Percentiles rank a stretch among this genome's conserved stretches.
phyloP scores from a whole-genome alignment of 176 grass and related monocot species.

The Triticum turgidum region DNA sequence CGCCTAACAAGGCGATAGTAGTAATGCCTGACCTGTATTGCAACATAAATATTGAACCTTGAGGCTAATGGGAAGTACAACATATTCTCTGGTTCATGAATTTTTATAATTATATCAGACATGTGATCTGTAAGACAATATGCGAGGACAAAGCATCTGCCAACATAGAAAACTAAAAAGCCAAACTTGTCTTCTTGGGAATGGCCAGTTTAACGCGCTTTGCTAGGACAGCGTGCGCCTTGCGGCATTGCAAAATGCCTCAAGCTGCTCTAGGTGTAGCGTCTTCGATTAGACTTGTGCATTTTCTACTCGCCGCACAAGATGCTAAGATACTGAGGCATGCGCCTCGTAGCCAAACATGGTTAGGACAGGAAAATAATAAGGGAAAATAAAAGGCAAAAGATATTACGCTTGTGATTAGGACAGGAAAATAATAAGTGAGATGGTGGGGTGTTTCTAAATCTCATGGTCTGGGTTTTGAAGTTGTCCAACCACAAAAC shows the following conservation, averaged over 20 bases:
- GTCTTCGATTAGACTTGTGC: background rate
- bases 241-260: background rate
- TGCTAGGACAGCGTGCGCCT: background rate
- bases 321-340: background rate
- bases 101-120: background rate
- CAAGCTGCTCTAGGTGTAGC: conserved; percentile 1
- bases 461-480: conserved; percentile 1
- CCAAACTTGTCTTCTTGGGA: background rate
- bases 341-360: background rate
- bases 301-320: conserved; percentile 15
- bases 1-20: conserved; percentile 97
- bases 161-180: background rate
- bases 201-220: background rate
- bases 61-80: background rate
- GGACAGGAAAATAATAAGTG: background rate
- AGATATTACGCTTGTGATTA: background rate
- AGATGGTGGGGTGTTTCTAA: background rate
- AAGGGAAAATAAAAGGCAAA: background rate
- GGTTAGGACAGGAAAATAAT: background rate
- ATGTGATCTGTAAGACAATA: conserved; percentile 16
- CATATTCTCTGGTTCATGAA: background rate
- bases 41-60: conserved; percentile 27
- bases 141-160: conserved; percentile 6
- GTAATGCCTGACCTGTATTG: conserved; percentile 95
- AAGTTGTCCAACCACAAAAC: background rate